phyloP scores from a whole-genome alignment of 176 grass and related monocot genomes.

The Eleusine coracana region DNA sequence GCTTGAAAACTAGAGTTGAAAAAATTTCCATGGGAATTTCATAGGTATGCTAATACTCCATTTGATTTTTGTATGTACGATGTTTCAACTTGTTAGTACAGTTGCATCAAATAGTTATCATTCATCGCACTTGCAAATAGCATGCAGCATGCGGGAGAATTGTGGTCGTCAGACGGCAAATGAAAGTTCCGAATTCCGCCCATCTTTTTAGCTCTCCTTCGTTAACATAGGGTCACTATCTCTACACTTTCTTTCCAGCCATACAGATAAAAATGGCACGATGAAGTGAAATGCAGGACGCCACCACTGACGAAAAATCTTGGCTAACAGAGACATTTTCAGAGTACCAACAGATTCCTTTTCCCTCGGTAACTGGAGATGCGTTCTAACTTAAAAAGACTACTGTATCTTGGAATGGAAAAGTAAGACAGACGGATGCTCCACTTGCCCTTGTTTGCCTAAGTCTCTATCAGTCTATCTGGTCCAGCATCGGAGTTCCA shows the following conservation, averaged over 20 bases:
- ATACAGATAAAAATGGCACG: neutral
- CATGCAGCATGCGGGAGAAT: neutral
- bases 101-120: neutral
- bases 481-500: constrained; percentile 14
- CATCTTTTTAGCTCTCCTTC: neutral
- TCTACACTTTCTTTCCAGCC: neutral
- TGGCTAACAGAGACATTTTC: neutral
- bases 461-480: constrained; percentile 17
- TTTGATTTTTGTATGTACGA: too few relatives aligned
- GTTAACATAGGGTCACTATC: neutral
- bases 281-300: constrained; percentile 1
- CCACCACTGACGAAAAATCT: constrained; percentile 19
- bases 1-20: too few relatives aligned
- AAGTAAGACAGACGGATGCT: constrained; percentile 4
- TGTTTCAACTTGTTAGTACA: neutral
- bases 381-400: neutral
- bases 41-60: too few relatives aligned
- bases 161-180: neutral
- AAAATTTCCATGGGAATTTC: too few relatives aligned
- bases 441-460: constrained; percentile 12
- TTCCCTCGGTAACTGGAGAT: constrained; percentile 11
- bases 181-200: neutral
- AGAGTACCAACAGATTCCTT: neutral
- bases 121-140: neutral
- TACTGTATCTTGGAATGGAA: constrained; percentile 3